Conservation (phyloP, 2,329 filamentous ascomycete genomes). For the Ascochyta clinopodiicola region DNA sequence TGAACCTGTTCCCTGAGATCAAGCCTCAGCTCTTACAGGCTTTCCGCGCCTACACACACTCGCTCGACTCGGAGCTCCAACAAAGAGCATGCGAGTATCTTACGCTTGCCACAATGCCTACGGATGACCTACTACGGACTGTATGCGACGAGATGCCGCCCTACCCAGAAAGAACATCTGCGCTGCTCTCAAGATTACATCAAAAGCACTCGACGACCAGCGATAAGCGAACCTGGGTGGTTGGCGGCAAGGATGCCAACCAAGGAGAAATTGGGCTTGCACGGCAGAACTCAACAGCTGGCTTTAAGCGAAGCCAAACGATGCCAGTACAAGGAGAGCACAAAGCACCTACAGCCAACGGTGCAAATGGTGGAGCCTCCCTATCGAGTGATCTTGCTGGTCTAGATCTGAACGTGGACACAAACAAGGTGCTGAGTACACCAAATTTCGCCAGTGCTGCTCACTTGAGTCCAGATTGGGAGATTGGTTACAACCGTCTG, state of each 20-base stretch:
- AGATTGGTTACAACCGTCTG: conserved; percentile 83
- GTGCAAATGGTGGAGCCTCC: conserved; percentile 60
- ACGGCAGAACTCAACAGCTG: conserved; percentile 67
- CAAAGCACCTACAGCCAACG: conserved; percentile 39
- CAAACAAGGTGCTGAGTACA: conserved; percentile 64
- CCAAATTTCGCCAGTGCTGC: conserved; percentile 91
- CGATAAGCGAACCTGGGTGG: conserved; percentile 95
- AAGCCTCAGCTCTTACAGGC: conserved; percentile 91
- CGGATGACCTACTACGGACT: conserved; percentile 89
- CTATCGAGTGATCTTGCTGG: conserved; percentile 71
- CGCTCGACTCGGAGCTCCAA: conserved; percentile 92
- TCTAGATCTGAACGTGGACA: conserved; percentile 74
- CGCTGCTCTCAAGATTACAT: conserved; percentile 87
- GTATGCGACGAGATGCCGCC: conserved; percentile 99
- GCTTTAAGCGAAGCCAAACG: conserved; percentile 86
- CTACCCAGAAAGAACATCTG: conserved; percentile 93
- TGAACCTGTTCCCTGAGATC: conserved; percentile 98
- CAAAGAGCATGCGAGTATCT: conserved; percentile 97
- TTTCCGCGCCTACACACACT: conserved; percentile 92
- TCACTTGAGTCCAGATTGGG: conserved; percentile 94
- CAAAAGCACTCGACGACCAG: conserved; percentile 92
- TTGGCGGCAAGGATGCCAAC: conserved; percentile 96
- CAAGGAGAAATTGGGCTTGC: conserved; percentile 82
- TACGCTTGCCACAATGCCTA: conserved; percentile 80
- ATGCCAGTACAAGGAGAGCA: conserved; percentile 46